Evolutionary conservation across 306 rosid species (phyloP).

Genomic region (Coriaria nepalensis): DNA sequence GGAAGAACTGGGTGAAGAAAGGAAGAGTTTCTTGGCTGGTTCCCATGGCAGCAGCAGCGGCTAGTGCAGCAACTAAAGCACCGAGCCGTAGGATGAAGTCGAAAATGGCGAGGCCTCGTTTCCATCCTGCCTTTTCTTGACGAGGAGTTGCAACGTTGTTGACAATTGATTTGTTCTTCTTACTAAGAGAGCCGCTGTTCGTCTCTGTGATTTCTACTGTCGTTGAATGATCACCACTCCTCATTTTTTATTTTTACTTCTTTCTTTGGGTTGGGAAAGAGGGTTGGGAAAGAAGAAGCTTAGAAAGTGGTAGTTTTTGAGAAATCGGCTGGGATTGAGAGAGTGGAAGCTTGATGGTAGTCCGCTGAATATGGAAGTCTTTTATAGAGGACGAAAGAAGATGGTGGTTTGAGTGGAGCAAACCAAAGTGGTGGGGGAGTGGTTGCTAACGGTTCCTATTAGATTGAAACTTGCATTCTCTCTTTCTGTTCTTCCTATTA

Average conservation of each 20-base stretch:
- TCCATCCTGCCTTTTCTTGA: constrained; percentile 36
- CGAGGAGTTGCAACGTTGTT: constrained; percentile 1
- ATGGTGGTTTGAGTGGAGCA: too few species aligned
- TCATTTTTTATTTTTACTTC: constrained; percentile 34
- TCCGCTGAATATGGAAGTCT: too few species aligned
- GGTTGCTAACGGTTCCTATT: too few species aligned
- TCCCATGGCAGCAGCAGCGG: constrained; percentile 73
- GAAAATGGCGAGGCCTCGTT: constrained; percentile 44
- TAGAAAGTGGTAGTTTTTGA: neutral
- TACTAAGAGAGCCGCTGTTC: constrained; percentile 14
- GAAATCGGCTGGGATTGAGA: constrained; percentile 1
- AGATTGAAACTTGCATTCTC: too few species aligned
- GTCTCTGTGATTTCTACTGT: constrained; percentile 39
- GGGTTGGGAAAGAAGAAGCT: neutral
- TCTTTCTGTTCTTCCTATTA: too few species aligned
- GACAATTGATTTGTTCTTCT: constrained; percentile 32
- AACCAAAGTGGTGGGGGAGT: too few species aligned
- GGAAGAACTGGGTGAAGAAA: constrained; percentile 88
- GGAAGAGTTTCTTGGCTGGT: constrained; percentile 65
- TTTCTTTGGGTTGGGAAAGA: neutral
- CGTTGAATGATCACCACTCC: constrained; percentile 23
- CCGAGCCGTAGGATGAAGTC: constrained; percentile 75
- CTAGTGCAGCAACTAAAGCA: constrained; percentile 41
- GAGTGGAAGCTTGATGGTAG: neutral
- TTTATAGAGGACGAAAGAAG: too few species aligned